Evolutionary conservation across 2,329 filamentous ascomycete genomes (phyloP), one percentile per base, ranked within the genome.

Genomic region (Xylariaceae sp.): DNA sequence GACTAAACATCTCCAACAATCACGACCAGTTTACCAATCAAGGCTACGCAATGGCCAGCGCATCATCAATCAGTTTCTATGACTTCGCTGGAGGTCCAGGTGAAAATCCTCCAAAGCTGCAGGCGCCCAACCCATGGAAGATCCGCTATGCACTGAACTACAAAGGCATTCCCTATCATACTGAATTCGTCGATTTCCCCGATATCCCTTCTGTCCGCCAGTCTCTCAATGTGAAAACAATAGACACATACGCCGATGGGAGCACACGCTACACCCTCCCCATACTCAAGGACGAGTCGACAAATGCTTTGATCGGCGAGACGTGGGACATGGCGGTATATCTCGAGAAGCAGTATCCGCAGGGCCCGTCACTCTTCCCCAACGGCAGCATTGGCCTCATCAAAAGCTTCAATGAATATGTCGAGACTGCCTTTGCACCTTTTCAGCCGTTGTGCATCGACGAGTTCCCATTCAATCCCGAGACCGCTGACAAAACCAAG

Each of bases 261-360:
- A 69, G 64, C 22, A 77, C 81, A 58, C 86, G 74, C 67, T 73
- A 72, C 63, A 86, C 83, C 1, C 71, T 86, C 0, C 82, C 83
- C 2, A 71, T 84, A 39, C 60, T 86, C 17, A 58, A 67, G 0
- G 77, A 85, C 42, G 62, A 69, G 0, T 49, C 58, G 22, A 75
- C 73, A 0, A 60, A 59, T 4, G 51, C 64, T 0, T 45, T 68
- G 0, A 45, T 85, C 2, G 82, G 83, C 4, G 83, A 86, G 64
- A 80, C 81, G 1, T 83, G 84, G 58, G 82, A 86, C 42, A 86
- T 86, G 52, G 83, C 83, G 5, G 65, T 75, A 15, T 78, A 84
- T 55, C 70, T 86, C 1, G 73, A 85, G 19, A 65, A 71, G 1
- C 69, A 62, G 0, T 82, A 78, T 47, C 77, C 78, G 0, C 50